These are phyloP conservation scores for Selenicereus undatus DNA, from an alignment of 148 eudicot genomes.

Conservation along the genomic window DNA sequence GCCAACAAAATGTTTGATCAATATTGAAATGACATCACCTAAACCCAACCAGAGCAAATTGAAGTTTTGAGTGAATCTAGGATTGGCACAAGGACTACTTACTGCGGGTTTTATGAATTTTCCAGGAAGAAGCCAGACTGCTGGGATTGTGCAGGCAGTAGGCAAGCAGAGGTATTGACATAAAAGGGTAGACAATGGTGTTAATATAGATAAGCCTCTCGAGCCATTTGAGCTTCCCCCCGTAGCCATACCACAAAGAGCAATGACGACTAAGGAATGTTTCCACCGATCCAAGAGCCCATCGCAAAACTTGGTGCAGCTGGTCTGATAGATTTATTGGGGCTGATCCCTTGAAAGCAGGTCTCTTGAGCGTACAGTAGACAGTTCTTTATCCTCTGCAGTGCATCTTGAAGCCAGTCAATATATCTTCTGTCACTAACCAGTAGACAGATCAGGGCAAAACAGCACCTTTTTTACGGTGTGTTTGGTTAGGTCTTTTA, in stretches of 20 bases:
- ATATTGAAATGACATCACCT: too few species aligned
- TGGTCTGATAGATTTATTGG: conserved; percentile 91
- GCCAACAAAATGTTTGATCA: too few species aligned
- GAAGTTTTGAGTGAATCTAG: background rate
- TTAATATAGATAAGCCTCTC: conserved; percentile 82
- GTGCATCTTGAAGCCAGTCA: conserved; percentile 97
- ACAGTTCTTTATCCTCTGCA: conserved; percentile 96
- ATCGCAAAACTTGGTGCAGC: conserved; percentile 84
- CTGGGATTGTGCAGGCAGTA: conserved; percentile 92
- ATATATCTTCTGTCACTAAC: conserved; percentile 86
- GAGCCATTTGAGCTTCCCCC: conserved; percentile 79
- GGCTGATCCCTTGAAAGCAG: conserved; percentile 91
- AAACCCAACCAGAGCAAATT: background rate
- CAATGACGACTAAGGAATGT: conserved; percentile 93
- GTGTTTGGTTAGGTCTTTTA: too few species aligned
- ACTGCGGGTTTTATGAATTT: conserved; percentile 94
- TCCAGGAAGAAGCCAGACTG: conserved; percentile 92
- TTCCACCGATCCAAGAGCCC: conserved; percentile 98
- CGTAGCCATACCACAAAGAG: conserved; percentile 89
- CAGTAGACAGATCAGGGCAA: conserved; percentile 40
- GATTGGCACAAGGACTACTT: conserved; percentile 28
- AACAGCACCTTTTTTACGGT: too few species aligned
- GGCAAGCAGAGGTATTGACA: conserved; percentile 85
- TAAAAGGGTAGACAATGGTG: conserved; percentile 87
- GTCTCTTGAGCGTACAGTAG: conserved; percentile 75